Conservation (phyloP, 192 early-diverging fungal species). For the Lobosporangium transversale region DNA sequence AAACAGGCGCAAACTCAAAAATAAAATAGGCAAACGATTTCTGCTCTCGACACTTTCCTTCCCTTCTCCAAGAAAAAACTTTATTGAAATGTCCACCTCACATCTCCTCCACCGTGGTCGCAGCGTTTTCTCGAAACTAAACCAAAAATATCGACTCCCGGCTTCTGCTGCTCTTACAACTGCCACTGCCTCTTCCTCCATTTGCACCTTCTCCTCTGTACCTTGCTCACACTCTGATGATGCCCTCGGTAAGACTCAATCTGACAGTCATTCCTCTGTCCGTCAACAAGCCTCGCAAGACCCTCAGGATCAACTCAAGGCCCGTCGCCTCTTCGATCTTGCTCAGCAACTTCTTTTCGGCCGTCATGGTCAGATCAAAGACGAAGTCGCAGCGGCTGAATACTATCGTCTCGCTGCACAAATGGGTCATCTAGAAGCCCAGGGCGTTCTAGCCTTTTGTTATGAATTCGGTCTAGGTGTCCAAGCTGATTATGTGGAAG, state of each 20-base stretch:
- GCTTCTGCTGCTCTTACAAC: conserved; percentile 21
- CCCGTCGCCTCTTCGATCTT: conserved; percentile 42
- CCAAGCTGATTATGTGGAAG: conserved; percentile 64
- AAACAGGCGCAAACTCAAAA: neutral
- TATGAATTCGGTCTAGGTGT: conserved; percentile 88
- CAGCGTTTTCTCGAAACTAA: conserved; percentile 54
- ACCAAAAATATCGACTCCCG: conserved; percentile 43
- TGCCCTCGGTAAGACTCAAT: neutral
- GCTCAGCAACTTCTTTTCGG: conserved; percentile 64
- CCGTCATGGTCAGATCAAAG: conserved; percentile 42
- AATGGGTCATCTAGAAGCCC: conserved; percentile 55
- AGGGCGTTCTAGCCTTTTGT: conserved; percentile 81
- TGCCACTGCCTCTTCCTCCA: conserved; percentile 27
- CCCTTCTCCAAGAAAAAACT: neutral
- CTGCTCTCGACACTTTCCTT: conserved; percentile 1
- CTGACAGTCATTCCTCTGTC: neutral
- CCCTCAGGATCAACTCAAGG: conserved; percentile 23
- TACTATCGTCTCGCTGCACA: conserved; percentile 63
- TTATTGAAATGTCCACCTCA: conserved; percentile 39
- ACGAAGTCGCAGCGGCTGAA: conserved; percentile 61
- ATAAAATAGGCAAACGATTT: neutral
- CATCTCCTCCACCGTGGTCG: conserved; percentile 49
- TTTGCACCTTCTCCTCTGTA: conserved; percentile 28
- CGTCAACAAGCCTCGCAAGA: neutral
- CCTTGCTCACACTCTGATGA: conserved; percentile 16